These are phyloP conservation scores for Ganoderma multipileum DNA, from an alignment of 1,284 basidiomycete genomes.

Conservation along the genomic window DNA sequence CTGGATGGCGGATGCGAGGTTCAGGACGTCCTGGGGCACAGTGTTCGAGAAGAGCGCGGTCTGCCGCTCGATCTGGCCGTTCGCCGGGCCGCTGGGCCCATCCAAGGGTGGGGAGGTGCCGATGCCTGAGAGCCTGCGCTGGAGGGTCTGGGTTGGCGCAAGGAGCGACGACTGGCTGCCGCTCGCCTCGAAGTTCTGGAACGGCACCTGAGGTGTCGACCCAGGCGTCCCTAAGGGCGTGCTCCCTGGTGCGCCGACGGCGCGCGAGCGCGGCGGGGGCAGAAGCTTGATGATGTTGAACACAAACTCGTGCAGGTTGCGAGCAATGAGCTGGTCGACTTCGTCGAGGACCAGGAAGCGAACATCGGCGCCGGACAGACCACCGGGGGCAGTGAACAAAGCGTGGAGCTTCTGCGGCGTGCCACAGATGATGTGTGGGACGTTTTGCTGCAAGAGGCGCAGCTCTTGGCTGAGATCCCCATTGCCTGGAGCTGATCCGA, in stretches of 20 bases:
- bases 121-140: constrained; percentile 66
- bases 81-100: constrained; percentile 12
- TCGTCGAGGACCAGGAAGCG: constrained; percentile 95
- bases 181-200: constrained; percentile 60
- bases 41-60: constrained; percentile 97
- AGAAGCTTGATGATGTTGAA: constrained; percentile 91
- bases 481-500: constrained; percentile 73
- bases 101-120: constrained; percentile 41
- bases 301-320: constrained; percentile 95
- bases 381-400: constrained; percentile 84
- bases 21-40: constrained; percentile 92
- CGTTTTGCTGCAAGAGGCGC: constrained; percentile 86
- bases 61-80: constrained; percentile 77
- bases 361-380: constrained; percentile 82
- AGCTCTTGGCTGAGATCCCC: constrained; percentile 80
- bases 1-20: constrained; percentile 87
- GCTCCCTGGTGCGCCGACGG: constrained; percentile 45
- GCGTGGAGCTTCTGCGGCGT: constrained; percentile 97
- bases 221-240: constrained; percentile 47
- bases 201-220: constrained; percentile 47
- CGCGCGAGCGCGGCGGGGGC: constrained; percentile 82
- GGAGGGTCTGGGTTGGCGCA: constrained; percentile 60
- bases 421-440: constrained; percentile 95
- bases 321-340: constrained; percentile 96
- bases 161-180: constrained; percentile 44